Evolutionary conservation across 495 filamentous ascomycete genomes (phyloP), one percentile per base, ranked within the genome.

Genomic region (Penicilliopsis zonata): DNA sequence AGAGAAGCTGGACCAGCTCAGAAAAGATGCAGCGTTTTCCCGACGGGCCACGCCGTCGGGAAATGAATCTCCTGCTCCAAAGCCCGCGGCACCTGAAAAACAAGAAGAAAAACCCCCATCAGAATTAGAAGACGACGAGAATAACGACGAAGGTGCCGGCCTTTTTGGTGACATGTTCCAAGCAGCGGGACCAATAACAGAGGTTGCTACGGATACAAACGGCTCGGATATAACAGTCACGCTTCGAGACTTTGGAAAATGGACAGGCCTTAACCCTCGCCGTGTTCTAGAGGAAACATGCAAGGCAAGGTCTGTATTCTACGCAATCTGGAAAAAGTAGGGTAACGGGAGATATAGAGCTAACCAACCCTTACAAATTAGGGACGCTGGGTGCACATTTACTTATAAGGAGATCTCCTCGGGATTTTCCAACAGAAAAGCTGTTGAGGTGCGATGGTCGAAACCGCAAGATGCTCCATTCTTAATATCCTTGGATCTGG

Each of bases 251-350:
- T 95, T 98, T 69, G 87, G 86, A 10, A 80, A 82, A 49, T 76
- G 68, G 63, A 71, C 61, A 10, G 80, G 83, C 20, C 40, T 88
- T 9, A 78, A 55, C 40, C 83, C 84, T 13, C 68, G 73, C 24
- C 65, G 76, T 34, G 67, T 82, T 24, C 54, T 98, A 10, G 85
- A 95, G 45, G 90, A 95, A 54, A 72, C 83, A 27, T 93, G 86
- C 50, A 80, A 78, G 42, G 73, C 85, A 36, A 80, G 82, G 80
- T 80, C 59, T 50, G 67, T 50, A 21, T 31, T 13, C 23, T 6
- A n/a, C n/a, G n/a, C n/a, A n/a, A n/a, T n/a, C n/a, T n/a, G n/a
- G n/a, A n/a, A n/a, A n/a, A n/a, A n/a, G n/a, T n/a, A n/a, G n/a
- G n/a, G n/a, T n/a, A n/a, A n/a, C n/a, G n/a, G n/a, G n/a, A n/a